Percentiles rank a stretch among this genome's conserved stretches.
phyloP scores from a whole-genome alignment of 2,329 filamentous ascomycete genomes.

The Xylaria sp. region DNA sequence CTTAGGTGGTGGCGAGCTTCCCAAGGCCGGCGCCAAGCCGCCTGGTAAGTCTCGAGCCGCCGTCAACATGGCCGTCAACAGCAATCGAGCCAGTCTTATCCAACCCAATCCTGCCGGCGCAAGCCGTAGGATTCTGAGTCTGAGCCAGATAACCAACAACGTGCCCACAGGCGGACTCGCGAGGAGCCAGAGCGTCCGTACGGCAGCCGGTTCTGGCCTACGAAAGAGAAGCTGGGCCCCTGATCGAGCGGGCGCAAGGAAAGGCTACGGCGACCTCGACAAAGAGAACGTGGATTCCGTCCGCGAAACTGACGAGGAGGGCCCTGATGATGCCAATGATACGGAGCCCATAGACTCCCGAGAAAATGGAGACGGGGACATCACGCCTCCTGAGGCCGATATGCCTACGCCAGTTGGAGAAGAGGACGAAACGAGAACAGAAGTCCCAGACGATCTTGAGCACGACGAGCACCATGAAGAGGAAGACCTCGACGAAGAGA shows the following conservation, averaged over 20 bases:
- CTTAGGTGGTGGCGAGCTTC: conserved; percentile 52
- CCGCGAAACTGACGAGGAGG: conserved; percentile 72
- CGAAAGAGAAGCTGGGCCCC: conserved; percentile 77
- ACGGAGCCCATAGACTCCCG: conserved; percentile 29
- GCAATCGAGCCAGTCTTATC: conserved; percentile 60
- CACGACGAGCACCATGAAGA: conserved; percentile 50
- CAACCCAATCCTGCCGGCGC: conserved; percentile 63
- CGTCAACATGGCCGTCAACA: conserved; percentile 65
- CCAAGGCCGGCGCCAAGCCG: conserved; percentile 9
- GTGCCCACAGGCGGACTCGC: conserved; percentile 72
- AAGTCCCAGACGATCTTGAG: conserved; percentile 27
- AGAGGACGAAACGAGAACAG: conserved; percentile 49
- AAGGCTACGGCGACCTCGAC: conserved; percentile 64
- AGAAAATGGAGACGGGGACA: not conserved
- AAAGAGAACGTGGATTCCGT: conserved; percentile 71
- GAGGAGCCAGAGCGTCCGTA: conserved; percentile 81
- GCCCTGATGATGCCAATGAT: conserved; percentile 48
- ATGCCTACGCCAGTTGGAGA: conserved; percentile 34
- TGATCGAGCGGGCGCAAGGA: conserved; percentile 55
- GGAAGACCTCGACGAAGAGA: conserved; percentile 41
- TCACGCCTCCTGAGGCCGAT: conserved; percentile 44
- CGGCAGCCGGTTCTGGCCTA: conserved; percentile 60
- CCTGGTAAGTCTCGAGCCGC: conserved; percentile 50
- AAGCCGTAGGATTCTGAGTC: conserved; percentile 83
- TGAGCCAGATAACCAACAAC: conserved; percentile 89